Base-by-base conservation (phyloP, 495 filamentous ascomycete species). In the Pyrenula aspistea region DNA sequence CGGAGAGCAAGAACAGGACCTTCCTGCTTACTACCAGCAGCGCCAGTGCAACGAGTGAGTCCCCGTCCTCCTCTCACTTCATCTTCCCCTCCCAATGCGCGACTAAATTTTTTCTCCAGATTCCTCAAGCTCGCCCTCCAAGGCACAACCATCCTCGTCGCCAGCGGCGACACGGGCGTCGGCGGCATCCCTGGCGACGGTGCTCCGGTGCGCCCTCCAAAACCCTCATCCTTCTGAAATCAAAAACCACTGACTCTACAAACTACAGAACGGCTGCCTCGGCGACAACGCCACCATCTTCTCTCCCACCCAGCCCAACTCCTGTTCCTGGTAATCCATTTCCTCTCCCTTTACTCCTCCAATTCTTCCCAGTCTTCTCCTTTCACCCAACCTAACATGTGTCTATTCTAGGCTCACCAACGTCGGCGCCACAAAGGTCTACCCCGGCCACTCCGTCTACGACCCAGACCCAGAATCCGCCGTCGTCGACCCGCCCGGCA, bases 71-170 rank as follows among this genome's bases (percentile, higher is more conserved):
- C 71, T 63, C 57, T 22, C 12, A 12, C 21, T 21, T n/a, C 12
- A 3, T n/a, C 49, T 52, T 36, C n/a, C 24, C 15, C 15, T 63
- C 36, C 62, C 76, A 42, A 42, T 4, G 8, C 15, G 15, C 4
- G 8, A 15, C 31, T 42, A 4, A 4, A 42, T 15, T 15, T 42
- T 15, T 42, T 15, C 15, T 15, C 31, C 15, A 42, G 31, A 42
- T 42, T 73, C 62, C 76, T 87, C 71, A 87, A 87, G 69, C 80
- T 87, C 4, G 83, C 77, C 1, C 70, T 86, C 22, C 78, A 78
- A 56, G 84, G 84, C 11, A 72, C 83, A 8, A 79, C 80, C 0
- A 68, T 86, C 20, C 60, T 88, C 42, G 78, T 80, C 59, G 78
- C 83, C 0, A 82, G 76, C 0, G 82, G 83, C 10, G 82, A 85